Evolutionary conservation across 345 rosid species (phyloP), one percentile per base, ranked within the genome.

Genomic region (Eucalyptus cloeziana): DNA sequence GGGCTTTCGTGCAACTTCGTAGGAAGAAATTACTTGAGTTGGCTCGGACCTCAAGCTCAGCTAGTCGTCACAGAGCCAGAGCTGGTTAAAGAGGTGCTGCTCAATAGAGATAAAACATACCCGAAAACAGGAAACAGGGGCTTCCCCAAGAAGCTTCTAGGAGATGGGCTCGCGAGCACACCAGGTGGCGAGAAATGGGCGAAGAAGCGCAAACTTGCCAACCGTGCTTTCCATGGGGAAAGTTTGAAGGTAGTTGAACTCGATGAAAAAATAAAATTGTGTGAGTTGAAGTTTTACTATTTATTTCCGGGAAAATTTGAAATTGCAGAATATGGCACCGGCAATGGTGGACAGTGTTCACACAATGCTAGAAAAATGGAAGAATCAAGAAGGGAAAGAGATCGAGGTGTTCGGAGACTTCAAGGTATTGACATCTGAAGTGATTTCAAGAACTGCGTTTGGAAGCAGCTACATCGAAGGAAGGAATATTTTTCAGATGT

Each of bases 391-490:
- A 49, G 91, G 88, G 5, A 91, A 90, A 49, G 94, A 94, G 90
- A 91, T 94, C 13, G 94, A 94, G 31, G 94, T 91, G 16, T 87
- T 67, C 45, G 24, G 86, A 33, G 95, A 95, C 76, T 80, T 93
- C 45, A 94, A 67, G 88, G 24, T 92, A 10, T 91, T 95, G 52
- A 93, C 94, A n/a, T 91, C 94, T 24, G 93, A 93, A 90, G 76
- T 93, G 85, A 94, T 94, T 80, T 93, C 95, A 7, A 90, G 93
- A 89, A 93, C 95, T 54, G 93, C 95, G 16, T 94, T 94, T 58
- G 95, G 95, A n/a, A 92, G 94, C 86, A 93, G 92, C 81, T 93
- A 93, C 60, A 15, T 87, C 80, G 93, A 94, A 89, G 95, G 94
- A 37, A 54, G 93, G 87, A 71, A 86, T 7, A 94, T 91, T 49